Evolutionary conservation across 176 grass and related monocot genomes (phyloP), one percentile per base, ranked within the genome.

Genomic region (Oryza rufipogon): DNA sequence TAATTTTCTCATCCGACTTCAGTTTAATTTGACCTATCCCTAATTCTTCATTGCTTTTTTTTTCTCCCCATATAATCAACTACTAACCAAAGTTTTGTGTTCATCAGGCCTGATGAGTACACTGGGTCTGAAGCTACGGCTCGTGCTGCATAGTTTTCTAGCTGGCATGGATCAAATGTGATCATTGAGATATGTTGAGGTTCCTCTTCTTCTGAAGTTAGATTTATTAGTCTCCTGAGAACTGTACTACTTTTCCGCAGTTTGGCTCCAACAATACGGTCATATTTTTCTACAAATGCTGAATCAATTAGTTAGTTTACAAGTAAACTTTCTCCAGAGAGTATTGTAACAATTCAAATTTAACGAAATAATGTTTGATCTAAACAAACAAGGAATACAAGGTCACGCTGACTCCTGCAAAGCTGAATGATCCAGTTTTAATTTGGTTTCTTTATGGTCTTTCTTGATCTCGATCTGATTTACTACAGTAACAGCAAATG

Each of bases 21-120:
- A 26, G 64, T 36, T 68, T 39, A 22, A 42, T 26, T 6, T 20
- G 16, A 7, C 51, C 38, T 39, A 19, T 78, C 6, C 16, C 13
- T 0, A 68, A 5, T 77, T 17, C 48, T 82, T 83, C 19, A 3
- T 22, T 64, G 46, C n/a, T 42, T 54, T 82, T 87, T 44, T 54
- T 77, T 82, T 33, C 3, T 48, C 1, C 28, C 61, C 4, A 61
- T 51, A 26, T 22, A 42, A 52, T 49, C 20, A 75, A 46, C 33
- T 36, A n/a, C 11, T 85, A 47, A 80, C 71, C 13, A 36, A 4
- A 48, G 14, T 44, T 80, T 70, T 89, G 28, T 85, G 63, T 38
- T 30, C 76, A 32, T 47, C 80, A 90, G 80, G 39, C 13, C 22
- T 70, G 64, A 83, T 79, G 75, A 77, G 3, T 19, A 39, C 52